Conservation (phyloP, 2,329 filamentous ascomycete species). For the Dothistroma pini region DNA sequence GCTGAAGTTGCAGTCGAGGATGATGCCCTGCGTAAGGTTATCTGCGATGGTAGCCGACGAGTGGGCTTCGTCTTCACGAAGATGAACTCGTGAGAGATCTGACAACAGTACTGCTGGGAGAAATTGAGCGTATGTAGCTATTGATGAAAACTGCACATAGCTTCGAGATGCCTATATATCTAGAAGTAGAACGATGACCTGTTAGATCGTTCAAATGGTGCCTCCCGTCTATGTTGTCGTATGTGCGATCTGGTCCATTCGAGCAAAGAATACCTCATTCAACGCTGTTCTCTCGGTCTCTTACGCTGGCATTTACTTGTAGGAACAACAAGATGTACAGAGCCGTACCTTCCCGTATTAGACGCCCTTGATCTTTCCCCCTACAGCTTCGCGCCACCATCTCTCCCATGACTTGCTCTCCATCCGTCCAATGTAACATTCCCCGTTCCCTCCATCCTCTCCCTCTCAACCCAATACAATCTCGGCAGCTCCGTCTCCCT, state of each 20-base stretch:
- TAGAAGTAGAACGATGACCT: no score
- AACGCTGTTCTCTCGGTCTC: no score
- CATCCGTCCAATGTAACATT: conserved; percentile 20
- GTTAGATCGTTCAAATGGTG: no score
- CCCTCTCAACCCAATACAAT: conserved; percentile 17
- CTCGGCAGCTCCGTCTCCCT: conserved; percentile 21
- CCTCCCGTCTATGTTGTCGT: no score
- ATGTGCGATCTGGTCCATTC: no score
- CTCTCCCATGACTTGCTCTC: conserved; percentile 11
- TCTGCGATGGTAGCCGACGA: conserved; percentile 44
- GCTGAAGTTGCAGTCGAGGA: conserved; percentile 46
- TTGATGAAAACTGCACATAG: background rate
- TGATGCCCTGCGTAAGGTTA: conserved; percentile 46
- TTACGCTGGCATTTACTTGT: no score
- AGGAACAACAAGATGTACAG: no score
- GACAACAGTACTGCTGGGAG: background rate
- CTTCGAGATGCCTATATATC: background rate
- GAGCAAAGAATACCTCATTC: no score
- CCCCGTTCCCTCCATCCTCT: conserved; percentile 14
- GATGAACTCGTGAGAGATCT: conserved; percentile 17
- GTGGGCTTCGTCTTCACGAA: conserved; percentile 53
- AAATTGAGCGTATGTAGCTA: background rate
- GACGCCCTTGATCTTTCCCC: background rate
- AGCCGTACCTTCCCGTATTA: no score
- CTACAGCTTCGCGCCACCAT: conserved; percentile 15